A percentile compares a stretch with the other conserved stretches of the same genome.
Evolutionary conservation across 768 basidiomycete genomes (phyloP).

Genomic region (Lactifluus rugatus): DNA sequence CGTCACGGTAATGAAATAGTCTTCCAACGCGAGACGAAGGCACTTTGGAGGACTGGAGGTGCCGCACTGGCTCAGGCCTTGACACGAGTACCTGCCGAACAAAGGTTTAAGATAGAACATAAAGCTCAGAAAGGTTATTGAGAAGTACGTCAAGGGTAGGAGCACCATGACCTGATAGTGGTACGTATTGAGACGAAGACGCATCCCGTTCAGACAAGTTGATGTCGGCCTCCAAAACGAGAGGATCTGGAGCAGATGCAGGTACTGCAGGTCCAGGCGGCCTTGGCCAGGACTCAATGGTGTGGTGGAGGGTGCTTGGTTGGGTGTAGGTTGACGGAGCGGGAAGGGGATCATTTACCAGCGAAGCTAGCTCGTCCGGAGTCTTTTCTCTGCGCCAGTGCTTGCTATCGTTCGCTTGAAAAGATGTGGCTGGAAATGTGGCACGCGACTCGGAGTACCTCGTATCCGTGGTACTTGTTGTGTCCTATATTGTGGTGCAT

Average conservation of each 20-base stretch:
- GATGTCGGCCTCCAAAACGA: background rate
- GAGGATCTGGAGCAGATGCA: background rate
- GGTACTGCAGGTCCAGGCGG: background rate
- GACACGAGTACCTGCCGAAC: background rate
- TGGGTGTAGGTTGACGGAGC: background rate
- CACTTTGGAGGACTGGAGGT: conserved; percentile 73
- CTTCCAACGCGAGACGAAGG: conserved; percentile 85
- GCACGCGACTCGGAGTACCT: conserved; percentile 1
- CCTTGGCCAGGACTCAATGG: conserved; percentile 15
- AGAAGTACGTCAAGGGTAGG: conserved; percentile 18
- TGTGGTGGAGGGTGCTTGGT: conserved; percentile 3
- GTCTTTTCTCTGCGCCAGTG: background rate
- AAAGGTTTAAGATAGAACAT: background rate
- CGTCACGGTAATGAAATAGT: conserved; percentile 91
- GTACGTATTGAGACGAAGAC: background rate
- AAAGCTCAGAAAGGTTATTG: background rate
- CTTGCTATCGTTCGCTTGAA: background rate
- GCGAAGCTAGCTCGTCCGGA: background rate
- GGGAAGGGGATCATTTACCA: background rate
- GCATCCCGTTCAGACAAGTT: background rate
- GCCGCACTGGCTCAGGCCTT: conserved; percentile 26
- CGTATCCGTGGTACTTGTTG: conserved; percentile 28
- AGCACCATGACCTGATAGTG: conserved; percentile 1
- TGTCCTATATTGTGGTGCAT: conserved; percentile 52
- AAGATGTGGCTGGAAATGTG: background rate